Conservation (phyloP, 176 grass and related monocot species). For the Chrysopogon serrulatus region DNA sequence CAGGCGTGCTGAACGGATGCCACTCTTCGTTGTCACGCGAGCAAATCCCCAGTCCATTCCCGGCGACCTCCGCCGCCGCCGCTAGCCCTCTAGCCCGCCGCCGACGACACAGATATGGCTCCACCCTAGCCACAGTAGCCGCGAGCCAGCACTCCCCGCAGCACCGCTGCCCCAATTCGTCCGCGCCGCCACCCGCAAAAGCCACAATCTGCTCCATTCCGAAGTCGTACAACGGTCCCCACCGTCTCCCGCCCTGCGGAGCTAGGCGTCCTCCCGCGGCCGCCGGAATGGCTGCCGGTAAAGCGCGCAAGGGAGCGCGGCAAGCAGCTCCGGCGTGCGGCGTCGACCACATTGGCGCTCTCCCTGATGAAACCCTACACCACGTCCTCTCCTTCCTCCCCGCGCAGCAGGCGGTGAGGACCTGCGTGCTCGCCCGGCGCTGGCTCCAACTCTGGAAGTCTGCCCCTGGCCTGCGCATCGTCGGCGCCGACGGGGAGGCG, state of each 20-base stretch:
- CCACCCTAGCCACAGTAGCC: neutral
- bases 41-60: neutral
- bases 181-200: too few relatives aligned
- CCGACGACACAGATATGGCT: neutral
- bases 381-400: neutral
- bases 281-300: neutral
- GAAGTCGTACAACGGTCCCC: neutral
- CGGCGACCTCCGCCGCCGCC: too few relatives aligned
- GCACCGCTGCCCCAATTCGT: too few relatives aligned
- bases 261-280: neutral
- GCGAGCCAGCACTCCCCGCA: neutral
- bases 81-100: too few relatives aligned
- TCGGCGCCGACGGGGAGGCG: neutral
- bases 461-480: neutral
- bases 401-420: neutral
- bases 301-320: neutral
- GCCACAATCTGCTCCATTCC: neutral
- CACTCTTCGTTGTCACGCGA: neutral
- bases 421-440: too few relatives aligned
- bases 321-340: neutral
- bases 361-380: neutral
- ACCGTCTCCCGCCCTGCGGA: neutral
- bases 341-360: neutral
- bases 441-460: neutral
- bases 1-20: too few relatives aligned